Conservation (phyloP, 2,329 filamentous ascomycete genomes). For the Sporothrix brasiliensis region DNA sequence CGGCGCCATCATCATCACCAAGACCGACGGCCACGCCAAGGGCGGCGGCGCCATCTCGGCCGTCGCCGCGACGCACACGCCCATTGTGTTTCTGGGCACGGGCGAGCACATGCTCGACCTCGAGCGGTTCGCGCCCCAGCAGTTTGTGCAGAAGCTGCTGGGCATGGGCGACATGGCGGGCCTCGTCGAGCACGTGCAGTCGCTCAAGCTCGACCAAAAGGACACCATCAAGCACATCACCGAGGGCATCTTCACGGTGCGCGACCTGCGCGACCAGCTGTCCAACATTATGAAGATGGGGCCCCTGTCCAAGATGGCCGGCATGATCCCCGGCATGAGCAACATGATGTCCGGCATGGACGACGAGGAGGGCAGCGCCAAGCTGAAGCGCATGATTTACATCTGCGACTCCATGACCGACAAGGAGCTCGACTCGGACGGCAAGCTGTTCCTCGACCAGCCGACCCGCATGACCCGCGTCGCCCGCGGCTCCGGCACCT, state of each 20-base stretch:
- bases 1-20: slow-evolving; percentile 97
- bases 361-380: slow-evolving; percentile 90
- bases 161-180: slow-evolving; percentile 98
- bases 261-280: slow-evolving; percentile 91
- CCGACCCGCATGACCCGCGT: slow-evolving; percentile 91
- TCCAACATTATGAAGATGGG: slow-evolving; percentile 99
- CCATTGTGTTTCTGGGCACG: slow-evolving; percentile 97
- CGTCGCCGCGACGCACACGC: slow-evolving; percentile 92
- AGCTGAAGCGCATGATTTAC: slow-evolving; percentile 97
- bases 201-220: slow-evolving; percentile 93
- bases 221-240: slow-evolving; percentile 99
- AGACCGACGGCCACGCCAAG: slow-evolving; percentile 93
- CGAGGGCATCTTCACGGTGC: slow-evolving; percentile 92
- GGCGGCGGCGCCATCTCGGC: slow-evolving; percentile 97
- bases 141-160: slow-evolving; percentile 90
- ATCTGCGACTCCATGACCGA: slow-evolving; percentile 98
- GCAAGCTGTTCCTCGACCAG: slow-evolving; percentile 90
- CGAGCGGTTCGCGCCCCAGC: slow-evolving; percentile 87
- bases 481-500: slow-evolving; percentile 85
- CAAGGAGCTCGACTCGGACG: slow-evolving; percentile 92
- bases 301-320: slow-evolving; percentile 92
- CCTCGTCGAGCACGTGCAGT: slow-evolving; percentile 93
- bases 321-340: slow-evolving; percentile 95
- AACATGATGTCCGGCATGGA: slow-evolving; percentile 96
- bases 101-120: slow-evolving; percentile 96